Evolutionary conservation across 2,329 filamentous ascomycete genomes (phyloP).

Genomic region (Rosellinia necatrix): DNA sequence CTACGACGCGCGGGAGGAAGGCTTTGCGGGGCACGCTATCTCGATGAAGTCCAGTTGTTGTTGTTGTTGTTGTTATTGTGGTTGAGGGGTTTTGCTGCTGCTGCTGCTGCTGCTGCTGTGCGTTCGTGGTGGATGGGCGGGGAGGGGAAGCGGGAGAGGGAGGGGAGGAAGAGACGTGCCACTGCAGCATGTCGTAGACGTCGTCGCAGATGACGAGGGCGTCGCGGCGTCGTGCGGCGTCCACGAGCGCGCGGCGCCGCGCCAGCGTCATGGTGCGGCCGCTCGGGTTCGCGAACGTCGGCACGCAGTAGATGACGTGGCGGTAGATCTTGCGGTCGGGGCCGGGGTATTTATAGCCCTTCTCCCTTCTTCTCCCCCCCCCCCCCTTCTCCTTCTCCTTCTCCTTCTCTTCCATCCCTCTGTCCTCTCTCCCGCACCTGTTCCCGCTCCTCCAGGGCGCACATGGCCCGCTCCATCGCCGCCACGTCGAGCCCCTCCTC

Average conservation of each 20-base stretch:
- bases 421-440: not conserved
- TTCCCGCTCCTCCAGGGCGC: slow-evolving; percentile 15
- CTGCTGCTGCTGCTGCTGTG: too few species aligned
- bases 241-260: slow-evolving; percentile 70
- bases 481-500: slow-evolving; percentile 73
- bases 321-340: slow-evolving; percentile 78
- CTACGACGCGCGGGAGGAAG: slow-evolving; percentile 75
- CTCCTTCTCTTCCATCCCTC: not conserved
- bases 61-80: too few species aligned
- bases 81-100: too few species aligned
- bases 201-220: slow-evolving; percentile 88
- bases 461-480: slow-evolving; percentile 26
- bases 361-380: not conserved
- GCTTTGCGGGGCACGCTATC: slow-evolving; percentile 45
- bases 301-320: slow-evolving; percentile 86
- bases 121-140: too few species aligned
- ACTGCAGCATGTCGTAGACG: slow-evolving; percentile 92
- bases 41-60: too few species aligned
- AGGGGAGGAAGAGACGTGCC: slow-evolving; percentile 54
- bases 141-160: slow-evolving; percentile 3
- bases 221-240: slow-evolving; percentile 77
- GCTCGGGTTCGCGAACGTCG: slow-evolving; percentile 87
- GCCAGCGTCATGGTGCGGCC: slow-evolving; percentile 77
- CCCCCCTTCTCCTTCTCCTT: slow-evolving; percentile 2
- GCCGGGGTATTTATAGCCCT: slow-evolving; percentile 55